Evolutionary conservation across 345 rosid species (phyloP), one percentile per base, ranked within the genome.

Genomic region (Hevea brasiliensis): DNA sequence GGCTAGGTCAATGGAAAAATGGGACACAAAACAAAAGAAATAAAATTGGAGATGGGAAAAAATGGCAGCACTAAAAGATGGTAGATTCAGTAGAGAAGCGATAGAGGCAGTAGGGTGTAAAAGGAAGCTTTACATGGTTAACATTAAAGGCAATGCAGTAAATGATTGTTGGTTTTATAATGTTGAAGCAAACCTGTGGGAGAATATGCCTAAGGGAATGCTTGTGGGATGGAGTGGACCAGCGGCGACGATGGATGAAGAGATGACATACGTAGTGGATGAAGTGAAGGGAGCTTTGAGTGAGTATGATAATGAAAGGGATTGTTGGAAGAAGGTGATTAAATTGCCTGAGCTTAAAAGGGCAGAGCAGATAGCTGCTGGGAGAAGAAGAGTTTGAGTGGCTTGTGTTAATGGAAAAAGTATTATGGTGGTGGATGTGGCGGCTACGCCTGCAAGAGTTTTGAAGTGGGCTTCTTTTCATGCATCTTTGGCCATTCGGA

Each of bases 161-260:
- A 87, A 87, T 53, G 90, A 87, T 73, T 88, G 88, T 40, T 79
- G 61, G 0, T 66, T 83, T 37, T 87, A 84, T 79, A 74, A 87
- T 70, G 78, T 81, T 44, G 78, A 70, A 23, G 23, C 0, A 3
- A 81, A 80, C 61, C 60, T 26, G n/a, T 87, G 90, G 90, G 81
- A 72, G 59, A 55, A 69, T 11, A 87, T 87, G 88, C 83, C 90
- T 7, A 55, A 8, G 9, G 90, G 83, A 21, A 82, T 88, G 92
- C 2, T 82, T 6, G 85, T 59, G 6, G 90, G 92, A 3, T 88
- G 90, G 92, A 85, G 61, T 7, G 88, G 90, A 17, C 88, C 87
- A 3, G 87, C 84, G 27, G 85, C 84, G 56, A 42, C 83, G 17
- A 80, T 79, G 77, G 67, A 80, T 4, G 89, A 87, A 60, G 85